These are phyloP conservation scores for Botrytis galanthina DNA, from an alignment of 2,329 filamentous ascomycete species.

Conservation along the genomic window DNA sequence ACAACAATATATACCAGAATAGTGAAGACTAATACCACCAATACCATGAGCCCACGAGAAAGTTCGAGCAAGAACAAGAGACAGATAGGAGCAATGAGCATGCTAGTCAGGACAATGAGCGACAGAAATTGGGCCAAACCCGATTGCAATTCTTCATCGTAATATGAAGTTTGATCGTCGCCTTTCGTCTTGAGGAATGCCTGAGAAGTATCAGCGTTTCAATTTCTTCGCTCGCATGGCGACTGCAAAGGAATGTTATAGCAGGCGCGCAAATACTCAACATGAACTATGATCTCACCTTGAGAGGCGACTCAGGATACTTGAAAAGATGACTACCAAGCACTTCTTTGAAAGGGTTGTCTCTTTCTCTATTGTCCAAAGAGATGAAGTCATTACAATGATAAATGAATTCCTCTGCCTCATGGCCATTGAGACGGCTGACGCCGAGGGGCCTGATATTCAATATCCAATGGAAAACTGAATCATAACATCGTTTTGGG, in stretches of 20 bases:
- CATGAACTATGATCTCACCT: neutral
- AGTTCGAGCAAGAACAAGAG: neutral
- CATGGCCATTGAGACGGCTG: neutral
- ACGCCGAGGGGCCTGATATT: neutral
- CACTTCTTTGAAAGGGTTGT: neutral
- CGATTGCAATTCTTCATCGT: neutral
- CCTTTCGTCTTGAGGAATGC: neutral
- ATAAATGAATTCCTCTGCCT: neutral
- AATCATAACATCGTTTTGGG: neutral
- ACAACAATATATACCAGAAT: neutral
- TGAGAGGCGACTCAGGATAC: neutral
- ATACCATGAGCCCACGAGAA: neutral
- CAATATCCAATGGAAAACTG: neutral
- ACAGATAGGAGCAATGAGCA: neutral
- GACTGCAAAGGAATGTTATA: neutral
- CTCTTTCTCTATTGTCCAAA: neutral
- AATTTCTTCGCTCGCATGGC: neutral
- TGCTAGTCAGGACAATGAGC: neutral
- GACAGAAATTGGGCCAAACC: neutral
- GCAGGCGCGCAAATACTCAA: neutral
- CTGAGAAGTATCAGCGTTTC: neutral
- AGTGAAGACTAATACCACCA: neutral
- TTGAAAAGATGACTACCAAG: neutral
- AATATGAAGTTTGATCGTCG: neutral
- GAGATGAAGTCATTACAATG: neutral